These are phyloP conservation scores for Leishmania martiniquensis DNA, from an alignment of 208 protist species.

Conservation along the genomic window DNA sequence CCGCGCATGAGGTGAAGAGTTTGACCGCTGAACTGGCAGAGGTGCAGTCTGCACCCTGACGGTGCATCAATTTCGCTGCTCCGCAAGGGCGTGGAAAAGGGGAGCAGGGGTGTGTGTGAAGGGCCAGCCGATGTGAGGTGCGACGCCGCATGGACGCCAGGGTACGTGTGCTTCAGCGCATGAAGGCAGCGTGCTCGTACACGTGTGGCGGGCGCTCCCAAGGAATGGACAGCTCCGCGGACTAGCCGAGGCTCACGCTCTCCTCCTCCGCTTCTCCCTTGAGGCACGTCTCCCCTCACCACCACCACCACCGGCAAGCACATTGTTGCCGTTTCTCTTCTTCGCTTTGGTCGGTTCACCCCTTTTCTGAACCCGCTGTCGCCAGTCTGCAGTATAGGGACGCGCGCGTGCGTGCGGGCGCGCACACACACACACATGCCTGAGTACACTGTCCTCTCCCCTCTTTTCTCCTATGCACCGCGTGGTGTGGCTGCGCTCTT, in stretches of 20 bases:
- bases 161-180: background rate
- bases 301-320: background rate
- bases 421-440: background rate
- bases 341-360: background rate
- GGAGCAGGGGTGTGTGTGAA: background rate
- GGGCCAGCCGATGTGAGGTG: background rate
- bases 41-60: background rate
- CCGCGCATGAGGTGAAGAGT: conserved; percentile 35
- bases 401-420: background rate
- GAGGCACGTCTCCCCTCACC: background rate
- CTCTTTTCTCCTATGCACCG: too few relatives aligned
- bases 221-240: background rate
- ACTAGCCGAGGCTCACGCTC: background rate
- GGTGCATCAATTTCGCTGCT: background rate
- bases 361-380: too few relatives aligned
- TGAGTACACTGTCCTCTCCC: background rate
- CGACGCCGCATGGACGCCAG: background rate
- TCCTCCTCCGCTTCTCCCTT: background rate
- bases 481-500: too few relatives aligned
- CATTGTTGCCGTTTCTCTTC: background rate
- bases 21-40: conserved; percentile 30
- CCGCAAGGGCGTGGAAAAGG: background rate
- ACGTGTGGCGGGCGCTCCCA: background rate
- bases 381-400: background rate
- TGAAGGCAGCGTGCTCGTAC: background rate